Evolutionary conservation across 345 rosid species (phyloP), one percentile per base, ranked within the genome.

Genomic region (Lumnitzera racemosa): DNA sequence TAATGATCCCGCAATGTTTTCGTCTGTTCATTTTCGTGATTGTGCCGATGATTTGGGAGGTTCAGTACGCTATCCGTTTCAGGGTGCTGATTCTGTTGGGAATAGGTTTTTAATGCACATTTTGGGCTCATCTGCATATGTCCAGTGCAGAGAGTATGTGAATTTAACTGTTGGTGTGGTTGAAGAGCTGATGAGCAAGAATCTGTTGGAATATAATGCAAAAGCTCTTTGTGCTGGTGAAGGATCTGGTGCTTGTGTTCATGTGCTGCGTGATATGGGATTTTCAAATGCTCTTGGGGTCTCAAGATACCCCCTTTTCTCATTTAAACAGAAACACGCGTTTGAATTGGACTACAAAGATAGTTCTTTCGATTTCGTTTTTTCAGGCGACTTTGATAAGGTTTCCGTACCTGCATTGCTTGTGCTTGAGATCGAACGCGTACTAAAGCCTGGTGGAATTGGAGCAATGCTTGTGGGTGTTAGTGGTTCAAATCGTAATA

Each of bases 381-480:
- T 83, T 50, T 89, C 96, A 13, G 67, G 80, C 78, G 88, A 82
- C 70, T 60, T 81, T 12, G 84, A 87, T 23, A 76, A 68, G 50
- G 78, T 82, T 51, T 69, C 85, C 12, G 91, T 83, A 63, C 91
- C 96, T 70, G 96, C 88, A 2, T 61, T 84, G 11, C 85, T 89
- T 13, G 91, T 92, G 73, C 83, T 85, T 13, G 96, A 89, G 74
- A 80, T 83, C 13, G 98, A 89, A 76, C 96, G 96, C 5, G 72
- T 92, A 24, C 84, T 89, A 61, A 78, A 51, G 53, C 96, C 90
- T 0, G 87, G 88, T n/a, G 98, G 96, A 54, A 70, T 76, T 9
- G 96, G 91, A 23, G 94, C 94, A 47, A 73, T 89, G 81, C 96
- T 92, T 60, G 81, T 87, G 5, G 70, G 80, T 23, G 68, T 54